phyloP scores from a whole-genome alignment of 2,329 filamentous ascomycete genomes.

The Balansia obtecta region DNA sequence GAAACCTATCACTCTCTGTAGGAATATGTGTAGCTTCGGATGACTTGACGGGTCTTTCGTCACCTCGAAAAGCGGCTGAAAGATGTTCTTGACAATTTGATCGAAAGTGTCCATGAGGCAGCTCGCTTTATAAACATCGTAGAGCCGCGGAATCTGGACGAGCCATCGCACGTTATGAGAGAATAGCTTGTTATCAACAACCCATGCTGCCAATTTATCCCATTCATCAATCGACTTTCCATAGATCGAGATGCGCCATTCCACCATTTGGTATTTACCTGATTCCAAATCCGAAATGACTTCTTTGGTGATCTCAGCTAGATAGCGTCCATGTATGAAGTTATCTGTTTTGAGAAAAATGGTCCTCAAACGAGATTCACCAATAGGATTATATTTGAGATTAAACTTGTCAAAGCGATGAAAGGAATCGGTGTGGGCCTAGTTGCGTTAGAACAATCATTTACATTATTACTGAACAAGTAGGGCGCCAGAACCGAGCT shows the following conservation, averaged over 20 bases:
- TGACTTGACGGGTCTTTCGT: constrained; percentile 77
- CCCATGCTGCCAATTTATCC: constrained; percentile 96
- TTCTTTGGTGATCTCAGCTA: constrained; percentile 96
- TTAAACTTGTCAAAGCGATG: constrained; percentile 99
- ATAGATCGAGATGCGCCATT: constrained; percentile 98
- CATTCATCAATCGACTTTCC: constrained; percentile 86
- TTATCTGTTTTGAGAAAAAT: constrained; percentile 99
- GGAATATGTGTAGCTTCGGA: constrained; percentile 85
- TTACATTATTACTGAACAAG: background rate
- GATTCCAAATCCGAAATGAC: constrained; percentile 95
- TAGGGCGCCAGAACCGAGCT: constrained; percentile 16
- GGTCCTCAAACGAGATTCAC: constrained; percentile 88
- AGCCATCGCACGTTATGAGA: constrained; percentile 97
- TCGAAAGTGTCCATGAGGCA: constrained; percentile 82
- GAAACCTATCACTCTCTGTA: constrained; percentile 91
- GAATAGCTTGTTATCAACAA: constrained; percentile 95
- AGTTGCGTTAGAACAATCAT: background rate
- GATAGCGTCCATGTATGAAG: constrained; percentile 86
- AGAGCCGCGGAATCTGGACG: constrained; percentile 86
- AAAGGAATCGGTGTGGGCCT: constrained; percentile 95
- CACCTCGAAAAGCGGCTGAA: constrained; percentile 88
- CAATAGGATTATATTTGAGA: constrained; percentile 94
- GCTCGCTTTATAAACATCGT: constrained; percentile 87
- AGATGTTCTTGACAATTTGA: constrained; percentile 81
- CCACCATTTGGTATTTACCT: constrained; percentile 98